Evolutionary conservation across 257 asterid species (phyloP), one percentile per base, ranked within the genome.

Genomic region (Coffea canephora): DNA sequence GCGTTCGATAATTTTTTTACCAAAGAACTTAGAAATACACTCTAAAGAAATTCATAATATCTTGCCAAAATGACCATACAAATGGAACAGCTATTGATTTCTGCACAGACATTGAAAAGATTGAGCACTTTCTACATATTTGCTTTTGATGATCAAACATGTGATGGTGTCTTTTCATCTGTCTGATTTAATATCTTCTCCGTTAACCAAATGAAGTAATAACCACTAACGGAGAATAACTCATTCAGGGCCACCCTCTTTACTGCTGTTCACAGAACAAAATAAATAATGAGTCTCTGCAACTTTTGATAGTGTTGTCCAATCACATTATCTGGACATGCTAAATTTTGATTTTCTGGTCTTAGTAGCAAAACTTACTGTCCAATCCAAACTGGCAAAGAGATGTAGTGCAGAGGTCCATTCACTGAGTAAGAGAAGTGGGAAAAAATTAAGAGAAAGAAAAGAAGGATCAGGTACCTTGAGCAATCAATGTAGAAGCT

Each of bases 271-370:
- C 19, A 66, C 55, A 61, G 43, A 68, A 27, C 52, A 77, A 52
- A 65, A 46, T 77, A 66, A 50, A 67, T 77, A 66, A 77, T 68
- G 67, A 77, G 69, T 66, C 65, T 12, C n/a, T 31, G 21, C 55
- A 77, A 68, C 82, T 71, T 78, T 71, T 71, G 62, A 27, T 59
- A 45, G 82, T 78, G 71, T 71, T 78, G 82, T 78, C 82, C 82
- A 41, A 78, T 71, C 78, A 72, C 25, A 61, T 64, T 71, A 23
- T 25, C 73, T 79, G 65, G 59, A 27, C 73, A 71, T 39, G 69
- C 67, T 71, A n/a, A n/a, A 57, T 61, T 66, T 71, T 62, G 14
- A 57, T 61, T 66, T 71, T 62, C 18, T 13, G 49, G 39, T 68
- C 52, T 12, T 67, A 19, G n/a, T 19, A 36, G 81, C 75, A 52